phyloP scores from a whole-genome alignment of 2,329 filamentous ascomycete species.

The Trichoderma sp. region DNA sequence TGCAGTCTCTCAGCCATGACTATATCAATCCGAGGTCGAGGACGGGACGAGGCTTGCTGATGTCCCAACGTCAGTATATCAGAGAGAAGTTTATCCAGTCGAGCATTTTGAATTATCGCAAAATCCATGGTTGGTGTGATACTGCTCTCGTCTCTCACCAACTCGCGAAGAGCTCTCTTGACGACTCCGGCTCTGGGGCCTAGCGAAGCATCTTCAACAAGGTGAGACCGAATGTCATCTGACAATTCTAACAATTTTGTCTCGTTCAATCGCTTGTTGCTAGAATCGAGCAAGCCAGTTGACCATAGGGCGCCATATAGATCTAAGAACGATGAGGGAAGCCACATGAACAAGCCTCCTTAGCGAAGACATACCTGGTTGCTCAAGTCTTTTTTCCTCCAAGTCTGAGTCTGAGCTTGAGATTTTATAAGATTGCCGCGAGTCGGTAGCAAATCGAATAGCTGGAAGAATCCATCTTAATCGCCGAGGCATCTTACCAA shows the following conservation, averaged over 20 bases:
- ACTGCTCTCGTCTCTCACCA: slow-evolving; percentile 39
- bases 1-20: slow-evolving; percentile 40
- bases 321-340: neutral
- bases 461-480: neutral
- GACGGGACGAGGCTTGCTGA: slow-evolving; percentile 28
- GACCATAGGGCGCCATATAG: neutral
- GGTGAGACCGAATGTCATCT: slow-evolving; percentile 39
- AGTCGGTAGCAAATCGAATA: neutral
- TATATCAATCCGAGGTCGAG: slow-evolving; percentile 35
- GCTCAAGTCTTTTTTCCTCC: neutral
- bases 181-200: slow-evolving; percentile 36
- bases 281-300: neutral
- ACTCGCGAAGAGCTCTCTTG: slow-evolving; percentile 39
- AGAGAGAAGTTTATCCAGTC: slow-evolving; percentile 45
- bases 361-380: neutral
- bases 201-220: slow-evolving; percentile 33
- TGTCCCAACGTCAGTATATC: slow-evolving; percentile 38
- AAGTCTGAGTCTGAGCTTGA: neutral
- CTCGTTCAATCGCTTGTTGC: slow-evolving; percentile 10
- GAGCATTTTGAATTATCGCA: slow-evolving; percentile 37
- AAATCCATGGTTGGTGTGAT: slow-evolving; percentile 36
- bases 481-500: neutral
- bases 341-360: no score
- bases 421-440: neutral
- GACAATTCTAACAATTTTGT: slow-evolving; percentile 38